Evolutionary conservation across 768 basidiomycete species (phyloP), one percentile per base, ranked within the genome.

Genomic region (Hygrophorus pudorinus): DNA sequence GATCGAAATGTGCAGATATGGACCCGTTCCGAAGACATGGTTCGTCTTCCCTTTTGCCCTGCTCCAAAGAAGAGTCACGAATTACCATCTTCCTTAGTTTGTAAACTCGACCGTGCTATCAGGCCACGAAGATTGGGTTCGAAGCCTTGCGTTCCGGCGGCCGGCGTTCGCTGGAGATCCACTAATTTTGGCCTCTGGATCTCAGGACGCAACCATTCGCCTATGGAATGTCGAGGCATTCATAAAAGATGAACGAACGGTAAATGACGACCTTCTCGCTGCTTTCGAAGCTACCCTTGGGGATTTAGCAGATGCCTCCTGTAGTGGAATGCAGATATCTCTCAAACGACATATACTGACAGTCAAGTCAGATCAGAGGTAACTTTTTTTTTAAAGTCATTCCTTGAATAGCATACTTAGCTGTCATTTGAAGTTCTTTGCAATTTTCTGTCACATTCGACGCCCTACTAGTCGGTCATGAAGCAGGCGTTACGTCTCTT

Each of bases 91-190:
- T 29, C 20, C 35, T 24, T 24, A 82, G 83, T 85, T 81, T 56
- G 66, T 79, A 11, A 69, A 64, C 43, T 75, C 78, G 14, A 75
- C 76, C 2, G 63, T 67, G 0, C 66, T 88, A 38, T 64, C 75
- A 10, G 96, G 96, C 2, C 96, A 99, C 56, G 88, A 96, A 69
- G 94, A 99, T 55, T 99, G 96, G 96, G 73, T 98, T 43, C 79
- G 85, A 42, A 71, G 79, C 48, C 74, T 98, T 30, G 73, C 81
- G 1, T 91, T 97, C 59, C 67, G 67, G 36, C 34, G 53, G 1
- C 62, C 69, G 9, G 37, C 44, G 13, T 49, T 54, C 4, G 48
- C 58, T 3, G 55, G 60, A 1, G 65, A 70, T n/a, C 64, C 71
- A 24, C 68, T 97, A 6, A 58, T 85, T 0, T 70, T 99, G 30